Evolutionary conservation across 2,329 filamentous ascomycete species (phyloP).

Genomic region (Penicillium sp.): DNA sequence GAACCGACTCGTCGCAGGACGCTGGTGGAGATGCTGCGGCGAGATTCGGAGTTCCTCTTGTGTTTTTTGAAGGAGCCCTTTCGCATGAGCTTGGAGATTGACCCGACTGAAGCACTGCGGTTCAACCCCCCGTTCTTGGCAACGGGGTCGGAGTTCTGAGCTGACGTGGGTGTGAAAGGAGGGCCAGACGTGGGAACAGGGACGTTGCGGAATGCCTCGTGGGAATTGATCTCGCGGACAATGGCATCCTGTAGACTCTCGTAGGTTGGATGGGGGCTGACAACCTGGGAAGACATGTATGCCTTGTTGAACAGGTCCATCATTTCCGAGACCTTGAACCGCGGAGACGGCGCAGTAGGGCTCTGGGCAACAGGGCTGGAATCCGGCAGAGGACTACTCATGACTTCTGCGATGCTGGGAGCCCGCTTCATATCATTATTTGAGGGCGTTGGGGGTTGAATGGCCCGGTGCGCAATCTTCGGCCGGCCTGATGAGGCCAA

Average conservation of each 20-base stretch:
- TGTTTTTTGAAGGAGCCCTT: slow-evolving; percentile 33
- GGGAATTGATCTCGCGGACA: slow-evolving; percentile 45
- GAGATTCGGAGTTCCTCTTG: slow-evolving; percentile 25
- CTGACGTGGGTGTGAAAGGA: slow-evolving; percentile 33
- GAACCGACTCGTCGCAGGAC: slow-evolving; percentile 20
- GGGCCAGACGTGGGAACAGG: slow-evolving; percentile 32
- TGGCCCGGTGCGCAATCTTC: slow-evolving; percentile 36
- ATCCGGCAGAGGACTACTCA: slow-evolving; percentile 40
- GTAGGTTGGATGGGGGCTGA: slow-evolving; percentile 37
- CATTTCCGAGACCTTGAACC: slow-evolving; percentile 39
- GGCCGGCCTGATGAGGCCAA: slow-evolving; percentile 33
- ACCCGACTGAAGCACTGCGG: slow-evolving; percentile 28
- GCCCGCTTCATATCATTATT: slow-evolving; percentile 24
- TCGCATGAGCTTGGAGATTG: slow-evolving; percentile 31
- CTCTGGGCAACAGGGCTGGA: slow-evolving; percentile 2
- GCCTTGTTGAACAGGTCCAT: slow-evolving; percentile 44
- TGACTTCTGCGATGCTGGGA: slow-evolving; percentile 42
- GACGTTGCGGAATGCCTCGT: slow-evolving; percentile 41
- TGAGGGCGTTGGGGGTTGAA: slow-evolving; percentile 38
- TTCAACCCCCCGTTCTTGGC: slow-evolving; percentile 16
- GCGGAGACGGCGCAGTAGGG: slow-evolving; percentile 21
- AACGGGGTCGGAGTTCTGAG: slow-evolving; percentile 23
- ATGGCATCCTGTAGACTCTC: slow-evolving; percentile 45
- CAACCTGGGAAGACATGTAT: slow-evolving; percentile 29
- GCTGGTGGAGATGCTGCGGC: slow-evolving; percentile 32